Evolutionary conservation across 805 yeast genomes (phyloP).

Genomic region (Wickerhamiella sorbophila): DNA sequence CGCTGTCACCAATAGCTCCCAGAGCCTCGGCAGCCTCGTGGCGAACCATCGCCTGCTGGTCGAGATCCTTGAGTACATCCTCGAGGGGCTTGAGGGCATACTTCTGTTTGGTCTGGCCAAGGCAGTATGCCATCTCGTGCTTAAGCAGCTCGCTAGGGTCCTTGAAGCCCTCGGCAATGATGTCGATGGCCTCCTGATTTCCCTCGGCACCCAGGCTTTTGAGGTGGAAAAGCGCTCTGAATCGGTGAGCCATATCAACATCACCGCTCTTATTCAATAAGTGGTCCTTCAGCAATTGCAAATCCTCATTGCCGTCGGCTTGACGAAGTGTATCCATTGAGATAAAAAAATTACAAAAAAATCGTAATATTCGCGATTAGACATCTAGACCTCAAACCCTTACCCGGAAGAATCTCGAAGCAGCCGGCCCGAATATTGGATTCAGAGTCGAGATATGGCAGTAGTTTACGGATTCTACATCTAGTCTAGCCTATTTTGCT

Average conservation of each 20-base stretch:
- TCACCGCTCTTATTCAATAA: slow-evolving; percentile 35
- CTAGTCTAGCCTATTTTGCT: too few relatives aligned
- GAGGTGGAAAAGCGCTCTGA: slow-evolving; percentile 85
- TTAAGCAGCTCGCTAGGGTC: slow-evolving; percentile 81
- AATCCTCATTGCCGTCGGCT: slow-evolving; percentile 17
- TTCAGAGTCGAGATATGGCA: too few relatives aligned
- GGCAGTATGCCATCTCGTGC: slow-evolving; percentile 94
- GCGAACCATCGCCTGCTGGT: slow-evolving; percentile 84
- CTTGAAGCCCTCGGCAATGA: slow-evolving; percentile 69
- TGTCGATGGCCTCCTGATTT: slow-evolving; percentile 49
- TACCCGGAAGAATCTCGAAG: too few relatives aligned
- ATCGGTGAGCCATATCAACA: slow-evolving; percentile 67
- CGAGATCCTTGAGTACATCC: slow-evolving; percentile 45
- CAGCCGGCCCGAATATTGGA: too few relatives aligned
- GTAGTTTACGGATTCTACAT: too few relatives aligned
- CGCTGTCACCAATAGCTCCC: slow-evolving; percentile 83
- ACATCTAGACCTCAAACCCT: not conserved
- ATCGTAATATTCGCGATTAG: too few relatives aligned
- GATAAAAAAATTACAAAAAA: slow-evolving; percentile 2
- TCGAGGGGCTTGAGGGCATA: slow-evolving; percentile 64
- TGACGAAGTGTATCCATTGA: slow-evolving; percentile 20
- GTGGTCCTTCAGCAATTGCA: slow-evolving; percentile 15
- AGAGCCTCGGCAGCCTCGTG: slow-evolving; percentile 99
- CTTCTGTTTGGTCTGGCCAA: slow-evolving; percentile 86
- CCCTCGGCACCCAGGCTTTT: slow-evolving; percentile 76